Conservation (phyloP, 2,329 filamentous ascomycete species). For the Emericellopsis cladophorae region DNA sequence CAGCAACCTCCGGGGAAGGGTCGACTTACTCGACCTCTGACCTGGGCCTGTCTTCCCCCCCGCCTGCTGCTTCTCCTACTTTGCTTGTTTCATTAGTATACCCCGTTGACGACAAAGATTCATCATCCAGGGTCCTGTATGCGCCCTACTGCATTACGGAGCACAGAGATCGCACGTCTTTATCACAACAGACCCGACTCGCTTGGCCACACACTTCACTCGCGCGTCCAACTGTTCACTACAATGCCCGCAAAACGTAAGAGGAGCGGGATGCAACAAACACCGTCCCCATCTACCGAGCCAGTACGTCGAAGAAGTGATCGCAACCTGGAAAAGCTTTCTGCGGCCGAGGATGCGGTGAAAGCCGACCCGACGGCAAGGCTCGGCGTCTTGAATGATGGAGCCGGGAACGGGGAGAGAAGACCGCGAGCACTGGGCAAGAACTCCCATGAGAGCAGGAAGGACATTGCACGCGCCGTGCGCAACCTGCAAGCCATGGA, state of each 20-base stretch:
- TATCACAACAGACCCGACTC: too few species aligned
- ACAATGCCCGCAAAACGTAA: background rate
- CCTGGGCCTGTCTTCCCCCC: too few species aligned
- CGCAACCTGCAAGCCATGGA: conserved; percentile 38
- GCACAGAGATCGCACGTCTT: too few species aligned
- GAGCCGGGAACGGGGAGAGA: conserved; percentile 1
- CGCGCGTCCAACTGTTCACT: too few species aligned
- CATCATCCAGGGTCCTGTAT: too few species aligned
- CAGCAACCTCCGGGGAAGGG: too few species aligned
- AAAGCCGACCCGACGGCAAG: background rate
- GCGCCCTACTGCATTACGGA: too few species aligned
- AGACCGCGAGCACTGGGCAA: background rate
- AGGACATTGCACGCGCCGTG: conserved; percentile 24
- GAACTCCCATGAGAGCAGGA: conserved; percentile 4
- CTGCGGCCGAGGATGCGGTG: background rate
- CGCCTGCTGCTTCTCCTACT: too few species aligned
- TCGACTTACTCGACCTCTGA: too few species aligned
- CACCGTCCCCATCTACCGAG: background rate
- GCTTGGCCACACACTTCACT: too few species aligned
- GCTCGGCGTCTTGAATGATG: background rate
- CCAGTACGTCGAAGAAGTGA: background rate
- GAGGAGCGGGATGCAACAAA: background rate
- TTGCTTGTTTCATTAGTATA: too few species aligned
- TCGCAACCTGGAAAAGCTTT: background rate
- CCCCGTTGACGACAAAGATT: too few species aligned